Evolutionary conservation across 257 asterid species (phyloP).

Genomic region (Vinca minor): DNA sequence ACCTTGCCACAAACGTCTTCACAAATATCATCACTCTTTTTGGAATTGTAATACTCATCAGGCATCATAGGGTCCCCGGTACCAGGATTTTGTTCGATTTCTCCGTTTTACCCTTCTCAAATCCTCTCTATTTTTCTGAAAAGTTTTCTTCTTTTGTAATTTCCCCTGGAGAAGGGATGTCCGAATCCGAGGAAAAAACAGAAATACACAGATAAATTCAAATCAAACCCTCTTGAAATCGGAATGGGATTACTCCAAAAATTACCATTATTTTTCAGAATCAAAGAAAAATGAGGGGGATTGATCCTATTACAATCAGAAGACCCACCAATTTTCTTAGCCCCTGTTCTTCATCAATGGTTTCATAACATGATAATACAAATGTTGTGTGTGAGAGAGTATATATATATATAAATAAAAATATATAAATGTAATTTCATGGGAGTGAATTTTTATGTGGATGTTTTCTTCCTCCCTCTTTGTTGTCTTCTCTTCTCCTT

Average conservation of each 20-base stretch:
- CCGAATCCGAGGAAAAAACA: background rate
- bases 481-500: constrained; percentile 4
- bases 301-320: background rate
- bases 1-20: constrained; percentile 49
- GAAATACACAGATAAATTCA: constrained; percentile 1
- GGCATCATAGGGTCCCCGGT: constrained; percentile 22
- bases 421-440: background rate
- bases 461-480: background rate
- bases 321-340: background rate
- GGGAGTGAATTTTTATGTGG: background rate
- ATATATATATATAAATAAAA: background rate
- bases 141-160: constrained; percentile 4
- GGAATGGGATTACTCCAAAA: background rate
- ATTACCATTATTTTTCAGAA: background rate
- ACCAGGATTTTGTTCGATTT: no score
- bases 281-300: background rate
- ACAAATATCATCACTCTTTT: constrained; percentile 47
- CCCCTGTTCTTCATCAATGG: background rate
- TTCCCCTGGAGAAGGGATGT: background rate
- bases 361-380: background rate
- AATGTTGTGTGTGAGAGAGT: background rate
- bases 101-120: background rate
- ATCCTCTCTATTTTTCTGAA: background rate
- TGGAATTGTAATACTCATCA: constrained; percentile 40
- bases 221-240: constrained; percentile 1